Evolutionary conservation across 2,329 filamentous ascomycete species (phyloP).

Genomic region (Trichothecium roseum): DNA sequence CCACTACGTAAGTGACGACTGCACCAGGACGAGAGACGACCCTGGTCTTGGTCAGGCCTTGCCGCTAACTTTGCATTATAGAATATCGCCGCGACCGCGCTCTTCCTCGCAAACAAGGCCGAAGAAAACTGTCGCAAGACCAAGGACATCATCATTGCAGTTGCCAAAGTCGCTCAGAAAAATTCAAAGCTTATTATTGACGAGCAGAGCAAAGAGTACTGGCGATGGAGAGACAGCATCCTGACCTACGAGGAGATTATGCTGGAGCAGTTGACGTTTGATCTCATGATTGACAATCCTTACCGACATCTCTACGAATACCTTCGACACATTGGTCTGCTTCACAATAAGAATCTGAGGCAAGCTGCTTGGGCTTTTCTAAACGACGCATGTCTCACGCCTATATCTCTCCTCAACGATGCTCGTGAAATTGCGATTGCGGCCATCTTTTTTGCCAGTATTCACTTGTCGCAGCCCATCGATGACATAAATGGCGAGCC

Average conservation of each 20-base stretch:
- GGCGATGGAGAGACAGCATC: slow-evolving; percentile 94
- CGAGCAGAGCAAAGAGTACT: slow-evolving; percentile 96
- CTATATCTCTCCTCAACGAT: slow-evolving; percentile 71
- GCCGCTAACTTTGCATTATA: slow-evolving; percentile 19
- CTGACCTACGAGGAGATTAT: slow-evolving; percentile 86
- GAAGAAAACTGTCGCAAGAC: slow-evolving; percentile 96
- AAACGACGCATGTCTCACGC: slow-evolving; percentile 80
- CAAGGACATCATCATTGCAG: slow-evolving; percentile 85
- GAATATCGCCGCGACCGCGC: slow-evolving; percentile 78
- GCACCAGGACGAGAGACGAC: background rate
- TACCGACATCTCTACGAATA: slow-evolving; percentile 78
- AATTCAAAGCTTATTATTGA: slow-evolving; percentile 83
- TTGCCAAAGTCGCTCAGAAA: slow-evolving; percentile 91
- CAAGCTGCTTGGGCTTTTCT: slow-evolving; percentile 90
- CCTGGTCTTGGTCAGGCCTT: background rate
- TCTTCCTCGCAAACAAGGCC: slow-evolving; percentile 94
- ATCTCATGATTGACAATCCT: slow-evolving; percentile 81
- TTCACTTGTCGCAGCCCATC: slow-evolving; percentile 63
- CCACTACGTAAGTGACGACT: slow-evolving; percentile 60
- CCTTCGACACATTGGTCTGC: slow-evolving; percentile 60
- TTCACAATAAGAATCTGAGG: slow-evolving; percentile 71
- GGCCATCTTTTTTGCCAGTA: slow-evolving; percentile 77
- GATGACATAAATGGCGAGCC: slow-evolving; percentile 65
- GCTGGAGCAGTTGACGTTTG: slow-evolving; percentile 86
- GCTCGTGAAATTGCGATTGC: slow-evolving; percentile 74